Percentiles rank a stretch among this genome's conserved stretches.
phyloP scores from a whole-genome alignment of 2,329 filamentous ascomycete genomes.

The Talaromyces sp. region DNA sequence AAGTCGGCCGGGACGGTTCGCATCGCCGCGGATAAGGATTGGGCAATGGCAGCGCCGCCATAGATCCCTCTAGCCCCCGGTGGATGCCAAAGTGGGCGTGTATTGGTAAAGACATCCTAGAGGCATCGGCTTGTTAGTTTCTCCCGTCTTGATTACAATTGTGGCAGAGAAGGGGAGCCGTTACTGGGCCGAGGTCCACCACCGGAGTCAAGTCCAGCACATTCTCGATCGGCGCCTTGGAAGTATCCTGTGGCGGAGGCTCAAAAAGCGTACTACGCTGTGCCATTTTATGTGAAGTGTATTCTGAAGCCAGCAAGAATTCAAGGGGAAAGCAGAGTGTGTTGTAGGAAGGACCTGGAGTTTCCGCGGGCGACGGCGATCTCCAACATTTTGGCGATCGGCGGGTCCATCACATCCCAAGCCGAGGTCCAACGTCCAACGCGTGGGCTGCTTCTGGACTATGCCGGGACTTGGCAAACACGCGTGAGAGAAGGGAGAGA shows the following conservation, averaged over 20 bases:
- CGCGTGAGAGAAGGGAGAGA: no score
- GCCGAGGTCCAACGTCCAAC: background rate
- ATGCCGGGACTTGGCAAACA: no score
- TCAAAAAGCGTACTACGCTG: constrained; percentile 66
- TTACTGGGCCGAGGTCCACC: constrained; percentile 60
- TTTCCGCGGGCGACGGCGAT: background rate
- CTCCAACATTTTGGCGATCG: background rate
- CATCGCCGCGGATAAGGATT: constrained; percentile 85
- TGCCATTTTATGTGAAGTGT: constrained; percentile 22
- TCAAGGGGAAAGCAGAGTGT: background rate
- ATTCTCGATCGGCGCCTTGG: constrained; percentile 83
- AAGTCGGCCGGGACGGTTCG: constrained; percentile 80
- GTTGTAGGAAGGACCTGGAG: background rate
- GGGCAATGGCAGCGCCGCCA: constrained; percentile 89
- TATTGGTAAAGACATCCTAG: constrained; percentile 92
- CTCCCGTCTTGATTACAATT: background rate
- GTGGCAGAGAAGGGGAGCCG: constrained; percentile 25
- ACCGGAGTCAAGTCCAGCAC: constrained; percentile 83
- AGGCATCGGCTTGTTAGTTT: background rate
- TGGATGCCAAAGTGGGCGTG: constrained; percentile 87
- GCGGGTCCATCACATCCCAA: background rate
- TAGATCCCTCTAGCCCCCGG: constrained; percentile 91
- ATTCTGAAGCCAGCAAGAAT: background rate
- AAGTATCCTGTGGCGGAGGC: constrained; percentile 71
- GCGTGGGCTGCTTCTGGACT: no score